Evolutionary conservation across 768 basidiomycete species (phyloP).

Genomic region (Stropharia rugosoannulata): DNA sequence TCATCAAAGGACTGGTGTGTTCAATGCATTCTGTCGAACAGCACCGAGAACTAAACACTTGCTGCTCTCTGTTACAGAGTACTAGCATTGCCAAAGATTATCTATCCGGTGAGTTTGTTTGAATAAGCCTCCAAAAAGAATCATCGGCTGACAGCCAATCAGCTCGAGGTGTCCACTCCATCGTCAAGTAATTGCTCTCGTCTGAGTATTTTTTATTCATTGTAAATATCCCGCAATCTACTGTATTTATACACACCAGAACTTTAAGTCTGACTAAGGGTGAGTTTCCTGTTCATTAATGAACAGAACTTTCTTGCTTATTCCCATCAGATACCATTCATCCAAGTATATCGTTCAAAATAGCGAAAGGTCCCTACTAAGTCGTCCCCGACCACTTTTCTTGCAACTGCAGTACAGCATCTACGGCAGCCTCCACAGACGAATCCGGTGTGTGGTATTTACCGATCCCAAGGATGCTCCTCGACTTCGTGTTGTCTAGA

Average conservation of each 20-base stretch:
- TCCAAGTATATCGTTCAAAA: neutral
- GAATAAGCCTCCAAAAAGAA: neutral
- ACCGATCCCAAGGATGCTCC: constrained; percentile 23
- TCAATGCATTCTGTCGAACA: neutral
- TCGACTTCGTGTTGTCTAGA: constrained; percentile 25
- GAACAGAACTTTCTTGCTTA: no score
- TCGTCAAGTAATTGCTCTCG: constrained; percentile 17
- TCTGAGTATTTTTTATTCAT: no score
- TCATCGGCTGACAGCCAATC: constrained; percentile 2
- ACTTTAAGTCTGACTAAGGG: no score
- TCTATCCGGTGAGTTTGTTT: constrained; percentile 48
- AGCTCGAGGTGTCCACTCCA: constrained; percentile 38
- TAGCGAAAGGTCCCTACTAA: neutral
- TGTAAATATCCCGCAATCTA: no score
- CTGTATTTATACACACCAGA: no score
- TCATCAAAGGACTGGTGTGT: constrained; percentile 71
- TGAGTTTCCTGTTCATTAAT: no score
- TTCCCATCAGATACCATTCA: constrained; percentile 1
- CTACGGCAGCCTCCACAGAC: constrained; percentile 26
- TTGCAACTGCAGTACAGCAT: constrained; percentile 23
- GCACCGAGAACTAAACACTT: neutral
- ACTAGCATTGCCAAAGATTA: constrained; percentile 74
- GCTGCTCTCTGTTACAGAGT: constrained; percentile 50
- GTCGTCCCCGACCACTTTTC: constrained; percentile 19
- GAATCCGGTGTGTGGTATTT: constrained; percentile 23